Evolutionary conservation across 2,329 filamentous ascomycete species (phyloP), one percentile per base, ranked within the genome.

Genomic region (Fusarium torulosum): DNA sequence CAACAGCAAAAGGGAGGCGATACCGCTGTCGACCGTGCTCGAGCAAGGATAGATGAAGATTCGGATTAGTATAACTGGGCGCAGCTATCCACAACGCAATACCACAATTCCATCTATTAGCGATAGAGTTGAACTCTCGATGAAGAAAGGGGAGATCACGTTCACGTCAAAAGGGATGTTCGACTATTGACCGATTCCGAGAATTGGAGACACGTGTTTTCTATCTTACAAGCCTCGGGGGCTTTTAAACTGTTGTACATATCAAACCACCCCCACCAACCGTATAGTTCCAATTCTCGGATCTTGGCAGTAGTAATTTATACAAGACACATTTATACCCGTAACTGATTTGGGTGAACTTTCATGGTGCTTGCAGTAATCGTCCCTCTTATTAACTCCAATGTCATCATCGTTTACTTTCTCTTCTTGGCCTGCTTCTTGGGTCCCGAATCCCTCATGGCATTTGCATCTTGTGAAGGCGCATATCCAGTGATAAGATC

Each of bases 11-110:
- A 81, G 42, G 77, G 80, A 2, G 86, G 86, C 6, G 77, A 89
- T 69, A 88, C 86, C n/a, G 86, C 85, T 15, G 83, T 89, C 49
- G 86, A 89, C 71, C 80, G 86, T 47, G 86, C 86, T 49, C 78
- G 86, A 66, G 86, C 86, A 51, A 84, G 81, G 46, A 86, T 88
- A 72, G 82, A 88, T 67, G 85, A 87, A 55, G 86, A 89, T 73
- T 88, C 86, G 58, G 84, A 88, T 69, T 88, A 84, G 79, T 31
- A 47, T 38, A 21, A 37, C 38, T 23, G n/a, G 50, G 19, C 38
- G 20, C 23, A 46, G 27, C 41, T 43, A 47, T 61, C 56, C 45
- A 21, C 35, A 47, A 51, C 29, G 45, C 50, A 56, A 67, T 61
- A 63, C 27, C 53, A 62, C 67, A 45, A 37, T 62, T 60, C 61